A percentile compares a stretch with the other conserved stretches of the same genome.
Evolutionary conservation across 2,329 filamentous ascomycete genomes (phyloP).

Genomic region (Ascosphaera aggregata): DNA sequence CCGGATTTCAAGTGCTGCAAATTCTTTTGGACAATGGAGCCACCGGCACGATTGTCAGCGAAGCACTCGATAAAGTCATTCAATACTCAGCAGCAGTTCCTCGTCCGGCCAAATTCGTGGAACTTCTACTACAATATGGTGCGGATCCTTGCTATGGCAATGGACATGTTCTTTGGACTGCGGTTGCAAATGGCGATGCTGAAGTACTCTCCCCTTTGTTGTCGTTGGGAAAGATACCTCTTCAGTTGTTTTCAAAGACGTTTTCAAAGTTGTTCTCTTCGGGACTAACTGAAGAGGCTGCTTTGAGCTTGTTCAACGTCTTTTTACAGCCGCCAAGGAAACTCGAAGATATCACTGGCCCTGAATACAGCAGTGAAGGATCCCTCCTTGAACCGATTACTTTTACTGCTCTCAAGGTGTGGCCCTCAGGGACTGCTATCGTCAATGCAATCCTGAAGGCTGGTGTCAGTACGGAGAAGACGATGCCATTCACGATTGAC

Average conservation of each 20-base stretch:
- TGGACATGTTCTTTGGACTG: conserved; percentile 27
- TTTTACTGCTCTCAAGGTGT: conserved; percentile 29
- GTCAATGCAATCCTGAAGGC: conserved; percentile 30
- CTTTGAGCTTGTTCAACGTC: conserved; percentile 26
- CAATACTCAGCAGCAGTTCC: conserved; percentile 17
- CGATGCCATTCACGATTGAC: conserved; percentile 21
- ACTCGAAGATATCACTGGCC: conserved; percentile 3
- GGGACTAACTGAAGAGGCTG: conserved; percentile 25
- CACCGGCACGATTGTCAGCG: conserved; percentile 18
- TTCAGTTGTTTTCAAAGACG: conserved; percentile 27
- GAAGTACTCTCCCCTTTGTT: conserved; percentile 8
- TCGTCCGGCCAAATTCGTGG: conserved; percentile 21
- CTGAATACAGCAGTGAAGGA: conserved; percentile 24
- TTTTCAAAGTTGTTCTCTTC: conserved; percentile 34
- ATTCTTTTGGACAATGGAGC: conserved; percentile 21
- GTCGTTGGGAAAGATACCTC: neutral
- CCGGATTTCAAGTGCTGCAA: conserved; percentile 24
- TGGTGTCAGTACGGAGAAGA: conserved; percentile 37
- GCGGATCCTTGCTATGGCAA: conserved; percentile 28
- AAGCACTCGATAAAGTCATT: conserved; percentile 25
- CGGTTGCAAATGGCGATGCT: conserved; percentile 29
- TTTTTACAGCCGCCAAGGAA: conserved; percentile 15
- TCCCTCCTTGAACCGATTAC: conserved; percentile 25
- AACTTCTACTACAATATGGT: conserved; percentile 14
- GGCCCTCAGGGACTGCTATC: conserved; percentile 31